A percentile compares a stretch with the other conserved stretches of the same genome.
phyloP scores from a whole-genome alignment of 805 yeast genomes.

The Tetrapisispora arboricola region DNA sequence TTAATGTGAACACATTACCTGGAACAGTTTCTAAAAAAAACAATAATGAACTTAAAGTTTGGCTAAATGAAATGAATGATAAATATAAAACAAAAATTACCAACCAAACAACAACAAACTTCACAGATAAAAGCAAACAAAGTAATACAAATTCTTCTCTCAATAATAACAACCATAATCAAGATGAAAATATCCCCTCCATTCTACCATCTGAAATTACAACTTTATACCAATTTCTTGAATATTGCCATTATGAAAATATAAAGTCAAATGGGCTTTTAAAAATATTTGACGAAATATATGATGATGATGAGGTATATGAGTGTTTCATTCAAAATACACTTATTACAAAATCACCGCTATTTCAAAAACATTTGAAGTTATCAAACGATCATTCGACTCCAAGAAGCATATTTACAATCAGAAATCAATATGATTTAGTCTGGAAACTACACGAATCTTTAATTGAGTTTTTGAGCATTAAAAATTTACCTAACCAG shows the following conservation, averaged over 20 bases:
- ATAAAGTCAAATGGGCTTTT: slow-evolving; percentile 17
- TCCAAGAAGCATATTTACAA: slow-evolving; percentile 21
- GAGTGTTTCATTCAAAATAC: slow-evolving; percentile 21
- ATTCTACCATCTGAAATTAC: slow-evolving; percentile 15
- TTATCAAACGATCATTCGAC: slow-evolving; percentile 12
- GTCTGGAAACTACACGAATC: slow-evolving; percentile 37
- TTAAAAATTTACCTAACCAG: slow-evolving; percentile 26
- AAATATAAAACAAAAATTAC: slow-evolving; percentile 14
- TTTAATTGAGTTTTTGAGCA: slow-evolving; percentile 25
- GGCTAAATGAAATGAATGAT: slow-evolving; percentile 23
- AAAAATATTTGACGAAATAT: slow-evolving; percentile 16
- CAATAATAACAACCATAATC: too few species aligned
- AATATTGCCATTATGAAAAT: slow-evolving; percentile 16
- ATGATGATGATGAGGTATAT: slow-evolving; percentile 22
- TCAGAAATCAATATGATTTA: slow-evolving; percentile 31
- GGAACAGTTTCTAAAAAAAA: slow-evolving; percentile 19
- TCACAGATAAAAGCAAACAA: background rate
- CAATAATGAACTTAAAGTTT: slow-evolving; percentile 15
- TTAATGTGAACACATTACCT: slow-evolving; percentile 24
- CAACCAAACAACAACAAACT: background rate
- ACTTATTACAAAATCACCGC: slow-evolving; percentile 16
- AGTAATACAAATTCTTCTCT: background rate
- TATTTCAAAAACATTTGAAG: slow-evolving; percentile 12
- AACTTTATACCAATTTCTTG: slow-evolving; percentile 16
- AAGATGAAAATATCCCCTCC: background rate